Percentiles rank a stretch among this genome's conserved stretches.
These are phyloP conservation scores for Chloris gayana DNA, from an alignment of 176 grass and related monocot genomes.

Conservation along the genomic window DNA sequence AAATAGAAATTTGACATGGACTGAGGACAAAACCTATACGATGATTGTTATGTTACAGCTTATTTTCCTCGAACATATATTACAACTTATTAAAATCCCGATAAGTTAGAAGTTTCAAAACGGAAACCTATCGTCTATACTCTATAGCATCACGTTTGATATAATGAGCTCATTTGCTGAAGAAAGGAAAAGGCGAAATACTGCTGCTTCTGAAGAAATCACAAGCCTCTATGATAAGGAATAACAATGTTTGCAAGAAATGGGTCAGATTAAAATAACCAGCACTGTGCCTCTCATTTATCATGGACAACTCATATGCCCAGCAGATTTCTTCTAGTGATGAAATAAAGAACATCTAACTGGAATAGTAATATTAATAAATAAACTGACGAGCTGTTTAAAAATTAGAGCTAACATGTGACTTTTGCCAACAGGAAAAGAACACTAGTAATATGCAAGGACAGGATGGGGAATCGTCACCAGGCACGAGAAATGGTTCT, in stretches of 20 bases:
- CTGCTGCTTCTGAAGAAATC: not conserved
- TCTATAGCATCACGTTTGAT: not conserved
- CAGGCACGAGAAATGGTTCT: not conserved
- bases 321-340: not conserved
- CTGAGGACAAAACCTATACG: not conserved
- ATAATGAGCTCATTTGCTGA: not conserved
- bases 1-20: constrained; percentile 13
- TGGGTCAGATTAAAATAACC: not conserved
- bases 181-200: not conserved
- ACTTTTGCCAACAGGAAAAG: not conserved
- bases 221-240: not conserved
- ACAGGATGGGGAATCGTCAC: not conserved
- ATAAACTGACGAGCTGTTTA: constrained; percentile 19
- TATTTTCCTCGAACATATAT: no score
- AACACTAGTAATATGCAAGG: not conserved
- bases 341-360: not conserved
- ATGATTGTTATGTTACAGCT: constrained; percentile 1
- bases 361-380: not conserved
- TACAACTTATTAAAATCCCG: not conserved
- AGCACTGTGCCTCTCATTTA: not conserved
- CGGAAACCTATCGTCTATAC: not conserved
- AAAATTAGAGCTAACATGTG: not conserved
- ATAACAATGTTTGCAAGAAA: not conserved
- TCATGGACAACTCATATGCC: not conserved
- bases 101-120: not conserved